These are phyloP conservation scores for Leishmania turanica DNA, from an alignment of 208 protist genomes.

Conservation along the genomic window DNA sequence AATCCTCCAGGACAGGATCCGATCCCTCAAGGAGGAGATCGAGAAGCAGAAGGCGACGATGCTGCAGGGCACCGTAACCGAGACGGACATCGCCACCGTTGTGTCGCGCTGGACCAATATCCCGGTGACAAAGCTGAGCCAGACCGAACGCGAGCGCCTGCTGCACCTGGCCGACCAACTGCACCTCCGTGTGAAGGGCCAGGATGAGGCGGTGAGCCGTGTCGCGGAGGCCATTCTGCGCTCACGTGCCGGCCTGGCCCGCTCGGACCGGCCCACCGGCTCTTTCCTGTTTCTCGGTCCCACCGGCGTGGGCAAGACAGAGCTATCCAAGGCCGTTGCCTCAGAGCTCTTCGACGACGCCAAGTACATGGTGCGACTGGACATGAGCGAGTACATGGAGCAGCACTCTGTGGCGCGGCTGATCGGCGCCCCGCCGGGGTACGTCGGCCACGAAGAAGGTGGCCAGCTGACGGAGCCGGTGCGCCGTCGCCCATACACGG, in stretches of 20 bases:
- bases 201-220: conserved; percentile 95
- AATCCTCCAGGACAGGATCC: conserved; percentile 87
- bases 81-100: conserved; percentile 95
- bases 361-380: conserved; percentile 96
- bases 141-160: conserved; percentile 91
- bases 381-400: conserved; percentile 99
- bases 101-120: conserved; percentile 98
- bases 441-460: conserved; percentile 99
- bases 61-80: conserved; percentile 94
- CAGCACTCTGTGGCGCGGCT: conserved; percentile 95
- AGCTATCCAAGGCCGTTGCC: conserved; percentile 96
- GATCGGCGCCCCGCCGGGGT: conserved; percentile 98
- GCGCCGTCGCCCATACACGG: conserved; percentile 96
- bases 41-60: conserved; percentile 77
- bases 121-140: conserved; percentile 93
- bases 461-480: conserved; percentile 99
- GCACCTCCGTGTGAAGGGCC: conserved; percentile 94
- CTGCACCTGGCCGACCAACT: conserved; percentile 90
- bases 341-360: conserved; percentile 97
- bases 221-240: conserved; percentile 97
- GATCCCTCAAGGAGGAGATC: conserved; percentile 68
- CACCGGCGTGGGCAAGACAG: conserved; percentile 97
- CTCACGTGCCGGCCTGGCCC: conserved; percentile 93
- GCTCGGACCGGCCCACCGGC: conserved; percentile 90
- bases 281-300: conserved; percentile 98